Percentiles rank a stretch among this genome's conserved stretches.
Evolutionary conservation across 306 rosid genomes (phyloP).

Genomic region (Geum urbanum): DNA sequence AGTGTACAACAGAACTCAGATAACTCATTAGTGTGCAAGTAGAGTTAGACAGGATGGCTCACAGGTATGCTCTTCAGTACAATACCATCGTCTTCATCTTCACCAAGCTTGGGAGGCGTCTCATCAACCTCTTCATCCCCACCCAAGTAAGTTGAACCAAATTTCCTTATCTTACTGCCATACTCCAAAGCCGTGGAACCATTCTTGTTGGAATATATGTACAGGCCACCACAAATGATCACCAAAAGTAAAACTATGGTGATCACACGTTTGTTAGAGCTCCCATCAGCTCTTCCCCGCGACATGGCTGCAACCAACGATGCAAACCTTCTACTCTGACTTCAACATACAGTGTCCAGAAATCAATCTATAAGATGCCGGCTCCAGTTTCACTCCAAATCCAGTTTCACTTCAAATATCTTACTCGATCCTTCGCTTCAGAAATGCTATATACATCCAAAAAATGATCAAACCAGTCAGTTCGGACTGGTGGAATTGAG

Average conservation of each 20-base stretch:
- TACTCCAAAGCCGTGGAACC: slow-evolving; percentile 71
- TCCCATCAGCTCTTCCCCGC: slow-evolving; percentile 87
- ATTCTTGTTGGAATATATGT: slow-evolving; percentile 50
- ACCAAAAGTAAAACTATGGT: slow-evolving; percentile 49
- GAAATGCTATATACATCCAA: neutral
- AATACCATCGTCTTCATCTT: slow-evolving; percentile 51
- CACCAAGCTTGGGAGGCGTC: slow-evolving; percentile 48
- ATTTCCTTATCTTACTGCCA: slow-evolving; percentile 65
- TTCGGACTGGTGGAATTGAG: neutral
- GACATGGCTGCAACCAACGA: slow-evolving; percentile 44
- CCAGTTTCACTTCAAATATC: slow-evolving; percentile 4
- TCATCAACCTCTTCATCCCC: slow-evolving; percentile 68
- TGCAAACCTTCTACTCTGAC: slow-evolving; percentile 21
- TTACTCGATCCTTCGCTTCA: neutral
- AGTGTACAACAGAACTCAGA: neutral
- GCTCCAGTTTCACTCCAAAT: slow-evolving; percentile 4
- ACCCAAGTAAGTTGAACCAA: slow-evolving; percentile 77
- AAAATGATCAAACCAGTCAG: slow-evolving; percentile 18
- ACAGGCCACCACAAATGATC: slow-evolving; percentile 62
- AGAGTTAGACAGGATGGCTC: slow-evolving; percentile 32
- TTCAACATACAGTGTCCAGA: slow-evolving; percentile 20
- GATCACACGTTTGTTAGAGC: slow-evolving; percentile 67
- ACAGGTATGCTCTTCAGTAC: slow-evolving; percentile 82
- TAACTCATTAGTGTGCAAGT: neutral
- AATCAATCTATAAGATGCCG: neutral